phyloP scores from a whole-genome alignment of 768 basidiomycete species.

The Sarcomyxa edulis region DNA sequence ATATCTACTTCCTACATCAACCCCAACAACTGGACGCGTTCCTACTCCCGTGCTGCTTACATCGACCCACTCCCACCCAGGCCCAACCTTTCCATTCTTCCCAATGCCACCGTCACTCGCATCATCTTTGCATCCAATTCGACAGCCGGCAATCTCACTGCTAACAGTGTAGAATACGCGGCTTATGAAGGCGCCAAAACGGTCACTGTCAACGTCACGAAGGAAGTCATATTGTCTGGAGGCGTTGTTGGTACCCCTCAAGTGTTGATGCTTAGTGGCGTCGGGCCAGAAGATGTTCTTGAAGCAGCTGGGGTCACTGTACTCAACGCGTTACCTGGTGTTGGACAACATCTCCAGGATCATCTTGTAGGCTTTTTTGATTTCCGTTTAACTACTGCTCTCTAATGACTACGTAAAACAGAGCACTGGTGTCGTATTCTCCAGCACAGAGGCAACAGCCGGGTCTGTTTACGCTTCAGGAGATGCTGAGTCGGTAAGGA shows the following conservation, averaged over 20 bases:
- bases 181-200: constrained; percentile 20
- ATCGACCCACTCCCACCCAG: constrained; percentile 55
- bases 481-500: constrained; percentile 1
- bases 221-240: constrained; percentile 52
- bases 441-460: constrained; percentile 3
- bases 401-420: background rate
- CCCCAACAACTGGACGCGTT: constrained; percentile 57
- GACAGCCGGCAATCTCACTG: constrained; percentile 30
- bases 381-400: constrained; percentile 1
- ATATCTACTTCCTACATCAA: constrained; percentile 59
- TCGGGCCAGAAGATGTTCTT: constrained; percentile 46
- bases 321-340: constrained; percentile 37
- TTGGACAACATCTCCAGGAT: constrained; percentile 2
- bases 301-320: constrained; percentile 34
- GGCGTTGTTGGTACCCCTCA: constrained; percentile 47
- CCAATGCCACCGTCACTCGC: constrained; percentile 49
- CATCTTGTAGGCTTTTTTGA: constrained; percentile 2
- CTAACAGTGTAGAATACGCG: constrained; percentile 47
- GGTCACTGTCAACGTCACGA: constrained; percentile 47
- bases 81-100: constrained; percentile 52
- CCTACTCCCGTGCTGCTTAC: constrained; percentile 62
- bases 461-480: constrained; percentile 2
- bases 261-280: constrained; percentile 46
- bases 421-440: constrained; percentile 5
- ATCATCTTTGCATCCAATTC: constrained; percentile 32